Evolutionary conservation across 108 stramenopile genomes (phyloP).

Genomic region (Stephanodiscus triporus): DNA sequence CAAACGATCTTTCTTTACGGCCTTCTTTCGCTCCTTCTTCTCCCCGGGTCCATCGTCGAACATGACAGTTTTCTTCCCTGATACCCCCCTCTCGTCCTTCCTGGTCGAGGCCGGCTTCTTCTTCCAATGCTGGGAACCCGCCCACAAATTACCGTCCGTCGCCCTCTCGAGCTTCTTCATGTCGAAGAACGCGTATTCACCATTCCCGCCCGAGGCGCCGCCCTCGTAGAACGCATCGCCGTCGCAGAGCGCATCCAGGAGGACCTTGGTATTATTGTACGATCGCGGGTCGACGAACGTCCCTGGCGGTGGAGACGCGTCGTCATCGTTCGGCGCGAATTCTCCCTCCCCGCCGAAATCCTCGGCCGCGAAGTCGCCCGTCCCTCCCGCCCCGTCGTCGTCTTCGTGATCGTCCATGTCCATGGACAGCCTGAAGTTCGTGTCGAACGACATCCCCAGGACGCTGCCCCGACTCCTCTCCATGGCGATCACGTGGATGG

Average conservation of each 20-base stretch:
- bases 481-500: conserved; percentile 79
- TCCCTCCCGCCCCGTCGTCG: conserved; percentile 20
- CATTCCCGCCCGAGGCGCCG: conserved; percentile 11
- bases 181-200: conserved; percentile 72
- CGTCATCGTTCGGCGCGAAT: conserved; percentile 50
- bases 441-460: conserved; percentile 51
- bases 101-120: conserved; percentile 35
- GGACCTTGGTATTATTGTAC: conserved; percentile 51
- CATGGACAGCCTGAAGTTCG: conserved; percentile 53
- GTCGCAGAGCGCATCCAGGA: conserved; percentile 75
- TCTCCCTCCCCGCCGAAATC: conserved; percentile 47
- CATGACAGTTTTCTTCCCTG: conserved; percentile 36
- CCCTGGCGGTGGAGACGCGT: conserved; percentile 18
- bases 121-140: conserved; percentile 92
- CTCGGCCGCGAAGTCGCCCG: conserved; percentile 17
- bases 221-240: conserved; percentile 60
- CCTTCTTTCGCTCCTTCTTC: conserved; percentile 56
- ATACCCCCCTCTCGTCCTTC: conserved; percentile 6
- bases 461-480: conserved; percentile 66
- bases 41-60: conserved; percentile 33
- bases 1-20: conserved; percentile 49
- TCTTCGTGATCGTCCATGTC: conserved; percentile 47
- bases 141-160: conserved; percentile 81
- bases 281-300: conserved; percentile 48
- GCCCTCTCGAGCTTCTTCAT: conserved; percentile 62